A percentile compares a stretch with the other conserved stretches of the same genome.
These are phyloP conservation scores for Durotheca rogersii DNA, from an alignment of 495 filamentous ascomycete genomes.

Conservation along the genomic window DNA sequence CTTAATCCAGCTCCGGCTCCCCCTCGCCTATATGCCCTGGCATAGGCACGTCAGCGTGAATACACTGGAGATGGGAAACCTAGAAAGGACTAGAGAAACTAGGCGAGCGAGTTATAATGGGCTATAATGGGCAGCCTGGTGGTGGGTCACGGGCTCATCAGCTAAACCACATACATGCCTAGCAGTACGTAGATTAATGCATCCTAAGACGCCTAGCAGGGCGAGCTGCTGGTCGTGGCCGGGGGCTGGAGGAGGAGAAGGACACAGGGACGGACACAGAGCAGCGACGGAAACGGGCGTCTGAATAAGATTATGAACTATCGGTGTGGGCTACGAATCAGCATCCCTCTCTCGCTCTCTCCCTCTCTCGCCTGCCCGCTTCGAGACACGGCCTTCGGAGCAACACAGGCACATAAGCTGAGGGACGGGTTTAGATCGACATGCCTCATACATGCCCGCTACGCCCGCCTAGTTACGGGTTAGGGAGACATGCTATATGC, in stretches of 20 bases:
- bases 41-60: too few species aligned
- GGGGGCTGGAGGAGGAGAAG: too few species aligned
- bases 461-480: too few species aligned
- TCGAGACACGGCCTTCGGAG: conserved; percentile 5
- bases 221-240: too few species aligned
- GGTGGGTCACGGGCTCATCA: conserved; percentile 15
- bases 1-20: too few species aligned
- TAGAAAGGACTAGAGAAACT: conserved; percentile 15
- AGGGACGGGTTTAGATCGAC: not conserved
- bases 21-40: too few species aligned
- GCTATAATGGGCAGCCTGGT: not conserved
- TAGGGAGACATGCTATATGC: too few species aligned
- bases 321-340: conserved; percentile 29
- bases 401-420: not conserved
- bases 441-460: not conserved
- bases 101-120: conserved; percentile 6
- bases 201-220: too few species aligned
- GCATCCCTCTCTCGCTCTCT: conserved; percentile 13
- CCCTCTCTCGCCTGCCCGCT: conserved; percentile 11
- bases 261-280: too few species aligned
- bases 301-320: conserved; percentile 36
- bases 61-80: too few species aligned
- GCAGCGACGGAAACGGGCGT: conserved; percentile 28
- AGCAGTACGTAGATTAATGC: too few species aligned
- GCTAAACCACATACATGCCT: too few species aligned